phyloP scores from a whole-genome alignment of 2,329 filamentous ascomycete genomes.

The Paracorniculantispora psalliotae region DNA sequence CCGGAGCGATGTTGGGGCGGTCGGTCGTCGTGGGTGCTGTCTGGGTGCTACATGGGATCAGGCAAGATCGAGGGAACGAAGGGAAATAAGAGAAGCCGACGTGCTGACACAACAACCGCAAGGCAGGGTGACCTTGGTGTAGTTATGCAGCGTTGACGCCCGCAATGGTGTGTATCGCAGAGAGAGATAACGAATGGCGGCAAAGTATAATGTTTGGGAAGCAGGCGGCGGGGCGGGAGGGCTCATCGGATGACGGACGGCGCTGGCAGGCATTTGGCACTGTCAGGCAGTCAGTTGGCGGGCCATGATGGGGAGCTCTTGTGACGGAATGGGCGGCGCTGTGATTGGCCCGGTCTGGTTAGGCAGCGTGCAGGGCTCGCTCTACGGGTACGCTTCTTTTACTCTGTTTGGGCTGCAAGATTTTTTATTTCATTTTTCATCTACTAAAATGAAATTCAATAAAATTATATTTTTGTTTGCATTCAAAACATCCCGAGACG shows the following conservation, averaged over 20 bases:
- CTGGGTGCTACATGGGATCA: background rate
- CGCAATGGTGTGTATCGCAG: background rate
- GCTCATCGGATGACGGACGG: conserved; percentile 11
- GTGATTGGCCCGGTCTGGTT: conserved; percentile 2
- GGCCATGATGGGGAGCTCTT: conserved; percentile 9
- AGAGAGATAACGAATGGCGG: background rate
- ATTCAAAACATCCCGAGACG: no score
- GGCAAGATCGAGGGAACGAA: no score
- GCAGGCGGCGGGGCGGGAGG: conserved; percentile 4
- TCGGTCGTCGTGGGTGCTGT: no score
- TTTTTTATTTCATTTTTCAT: no score
- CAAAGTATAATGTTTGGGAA: background rate
- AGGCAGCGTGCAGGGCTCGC: background rate
- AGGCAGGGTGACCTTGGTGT: background rate
- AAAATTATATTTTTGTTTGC: no score
- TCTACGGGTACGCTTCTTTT: no score
- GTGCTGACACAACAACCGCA: background rate
- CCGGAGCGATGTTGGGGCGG: conserved; percentile 2
- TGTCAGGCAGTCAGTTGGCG: no score
- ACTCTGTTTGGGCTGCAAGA: no score
- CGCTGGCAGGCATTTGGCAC: no score
- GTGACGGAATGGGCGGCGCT: conserved; percentile 1
- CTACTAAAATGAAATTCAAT: no score
- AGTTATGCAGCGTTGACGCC: background rate
- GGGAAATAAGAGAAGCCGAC: background rate